These are phyloP conservation scores for Boletus edulis DNA, from an alignment of 768 basidiomycete species.

Conservation along the genomic window DNA sequence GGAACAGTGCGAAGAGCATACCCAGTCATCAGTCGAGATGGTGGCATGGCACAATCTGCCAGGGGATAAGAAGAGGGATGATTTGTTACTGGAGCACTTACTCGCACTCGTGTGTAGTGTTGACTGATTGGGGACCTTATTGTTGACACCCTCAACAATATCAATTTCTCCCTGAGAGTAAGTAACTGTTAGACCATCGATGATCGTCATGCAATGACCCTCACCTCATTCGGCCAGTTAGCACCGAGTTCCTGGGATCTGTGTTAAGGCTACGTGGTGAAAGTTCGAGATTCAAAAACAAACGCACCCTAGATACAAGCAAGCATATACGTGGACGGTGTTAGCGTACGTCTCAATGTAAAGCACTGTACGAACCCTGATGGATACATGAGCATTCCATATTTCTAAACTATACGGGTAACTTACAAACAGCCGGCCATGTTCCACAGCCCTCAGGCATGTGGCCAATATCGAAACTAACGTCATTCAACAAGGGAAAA, in stretches of 20 bases:
- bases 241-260: slow-evolving; percentile 24
- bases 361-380: slow-evolving; percentile 24
- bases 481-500: background rate
- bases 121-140: slow-evolving; percentile 26
- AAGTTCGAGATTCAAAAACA: background rate
- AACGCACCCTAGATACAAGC: slow-evolving; percentile 23
- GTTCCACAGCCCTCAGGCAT: slow-evolving; percentile 41
- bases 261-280: background rate
- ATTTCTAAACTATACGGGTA: background rate
- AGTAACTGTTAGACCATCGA: background rate
- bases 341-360: background rate
- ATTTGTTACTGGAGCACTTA: slow-evolving; percentile 2
- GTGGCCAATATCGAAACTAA: slow-evolving; percentile 35
- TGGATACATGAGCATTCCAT: background rate
- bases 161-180: slow-evolving; percentile 28
- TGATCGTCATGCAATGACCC: background rate
- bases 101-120: slow-evolving; percentile 29
- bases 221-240: slow-evolving; percentile 25
- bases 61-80: background rate
- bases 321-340: background rate
- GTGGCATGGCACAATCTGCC: slow-evolving; percentile 32
- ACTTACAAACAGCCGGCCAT: slow-evolving; percentile 37
- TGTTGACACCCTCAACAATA: slow-evolving; percentile 35
- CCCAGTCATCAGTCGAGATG: slow-evolving; percentile 32
- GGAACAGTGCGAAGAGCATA: slow-evolving; percentile 5